A percentile compares a stretch with the other conserved stretches of the same genome.
Conservation (phyloP, 2,329 filamentous ascomycete species). For the Sclerotinia borealis region DNA sequence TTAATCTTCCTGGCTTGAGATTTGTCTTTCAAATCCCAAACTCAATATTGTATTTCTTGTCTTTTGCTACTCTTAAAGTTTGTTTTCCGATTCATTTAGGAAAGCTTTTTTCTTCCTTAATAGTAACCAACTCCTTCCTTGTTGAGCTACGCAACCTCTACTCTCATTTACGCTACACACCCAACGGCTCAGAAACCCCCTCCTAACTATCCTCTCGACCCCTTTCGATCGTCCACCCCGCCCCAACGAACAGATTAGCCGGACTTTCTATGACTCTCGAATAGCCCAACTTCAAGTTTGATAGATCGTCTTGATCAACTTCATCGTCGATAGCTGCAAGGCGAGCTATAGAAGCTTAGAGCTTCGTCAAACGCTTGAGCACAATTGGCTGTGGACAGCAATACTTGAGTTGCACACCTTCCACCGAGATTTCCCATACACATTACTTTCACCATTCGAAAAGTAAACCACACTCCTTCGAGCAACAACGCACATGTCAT, state of each 20-base stretch:
- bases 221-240: background rate
- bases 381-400: background rate
- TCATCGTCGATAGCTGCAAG: background rate
- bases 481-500: background rate
- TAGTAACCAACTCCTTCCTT: background rate
- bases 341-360: constrained; percentile 20
- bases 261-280: background rate
- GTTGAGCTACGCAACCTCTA: too few relatives aligned
- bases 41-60: background rate
- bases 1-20: background rate
- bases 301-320: background rate
- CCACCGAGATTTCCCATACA: background rate
- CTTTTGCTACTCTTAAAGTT: background rate
- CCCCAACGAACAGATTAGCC: background rate
- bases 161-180: background rate
- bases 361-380: background rate
- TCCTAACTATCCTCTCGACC: background rate
- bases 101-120: background rate
- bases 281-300: background rate
- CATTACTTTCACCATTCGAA: background rate
- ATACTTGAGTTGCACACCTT: background rate
- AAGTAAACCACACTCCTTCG: constrained; percentile 1
- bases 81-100: constrained; percentile 5
- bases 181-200: background rate
- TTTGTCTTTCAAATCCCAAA: background rate